Evolutionary conservation across 352 stramenopile species (phyloP).

Genomic region (Phytophthora foliorum): DNA sequence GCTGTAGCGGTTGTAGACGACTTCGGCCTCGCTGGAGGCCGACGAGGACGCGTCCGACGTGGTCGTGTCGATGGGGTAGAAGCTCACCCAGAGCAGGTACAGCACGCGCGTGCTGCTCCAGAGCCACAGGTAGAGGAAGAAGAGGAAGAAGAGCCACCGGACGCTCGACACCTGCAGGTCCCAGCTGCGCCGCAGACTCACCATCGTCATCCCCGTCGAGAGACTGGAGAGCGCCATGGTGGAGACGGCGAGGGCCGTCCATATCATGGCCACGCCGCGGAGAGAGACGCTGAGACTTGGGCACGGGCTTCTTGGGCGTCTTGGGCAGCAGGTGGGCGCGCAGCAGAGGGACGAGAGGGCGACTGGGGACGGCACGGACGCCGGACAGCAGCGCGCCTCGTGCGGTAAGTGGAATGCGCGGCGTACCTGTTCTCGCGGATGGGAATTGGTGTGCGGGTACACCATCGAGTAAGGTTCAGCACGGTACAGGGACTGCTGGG

Average conservation of each 20-base stretch:
- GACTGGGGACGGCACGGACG: not conserved
- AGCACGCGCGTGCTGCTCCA: constrained; percentile 49
- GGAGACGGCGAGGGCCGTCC: constrained; percentile 44
- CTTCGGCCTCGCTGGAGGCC: constrained; percentile 26
- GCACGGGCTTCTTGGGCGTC: constrained; percentile 6
- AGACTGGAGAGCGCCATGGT: constrained; percentile 48
- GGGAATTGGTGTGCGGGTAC: constrained; percentile 20
- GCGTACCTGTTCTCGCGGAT: too few species aligned
- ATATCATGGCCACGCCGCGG: constrained; percentile 39
- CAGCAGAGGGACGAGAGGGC: not conserved
- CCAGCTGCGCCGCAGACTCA: constrained; percentile 53
- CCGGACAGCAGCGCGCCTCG: constrained; percentile 2
- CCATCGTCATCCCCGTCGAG: constrained; percentile 50
- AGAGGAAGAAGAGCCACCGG: constrained; percentile 70
- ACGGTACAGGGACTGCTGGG: constrained; percentile 6
- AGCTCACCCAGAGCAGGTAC: constrained; percentile 54
- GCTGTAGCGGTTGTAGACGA: constrained; percentile 48
- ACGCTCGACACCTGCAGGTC: constrained; percentile 64
- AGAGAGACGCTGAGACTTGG: constrained; percentile 25
- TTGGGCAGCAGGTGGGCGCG: not conserved
- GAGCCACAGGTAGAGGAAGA: constrained; percentile 61
- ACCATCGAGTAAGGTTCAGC: constrained; percentile 12
- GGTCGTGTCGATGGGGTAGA: constrained; percentile 36
- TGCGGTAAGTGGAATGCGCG: constrained; percentile 24
- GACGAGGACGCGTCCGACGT: constrained; percentile 32